Evolutionary conservation across 2,329 filamentous ascomycete genomes (phyloP).

Genomic region (Neonectria magnoliae): DNA sequence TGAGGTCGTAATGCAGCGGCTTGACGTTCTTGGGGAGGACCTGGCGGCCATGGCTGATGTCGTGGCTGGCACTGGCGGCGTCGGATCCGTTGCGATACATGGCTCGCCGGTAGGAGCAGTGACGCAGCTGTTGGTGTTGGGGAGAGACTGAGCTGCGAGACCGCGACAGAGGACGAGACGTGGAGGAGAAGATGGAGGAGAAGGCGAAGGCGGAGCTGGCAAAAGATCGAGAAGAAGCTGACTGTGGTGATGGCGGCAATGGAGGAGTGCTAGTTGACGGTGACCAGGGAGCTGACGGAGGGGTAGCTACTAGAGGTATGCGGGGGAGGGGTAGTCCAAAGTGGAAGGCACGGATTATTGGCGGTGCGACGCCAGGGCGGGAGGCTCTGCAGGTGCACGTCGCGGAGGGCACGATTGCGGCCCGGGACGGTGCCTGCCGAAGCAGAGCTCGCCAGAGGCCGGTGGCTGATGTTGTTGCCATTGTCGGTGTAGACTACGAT

Average conservation of each 20-base stretch:
- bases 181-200: neutral
- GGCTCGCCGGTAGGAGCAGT: constrained; percentile 44
- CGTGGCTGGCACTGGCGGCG: constrained; percentile 36
- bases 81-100: constrained; percentile 43
- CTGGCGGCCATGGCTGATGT: constrained; percentile 65
- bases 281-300: constrained; percentile 14
- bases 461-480: neutral
- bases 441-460: constrained; percentile 13
- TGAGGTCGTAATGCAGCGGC: constrained; percentile 91
- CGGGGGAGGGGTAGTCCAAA: constrained; percentile 40
- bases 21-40: constrained; percentile 92
- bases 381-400: neutral
- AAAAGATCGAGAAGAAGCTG: neutral
- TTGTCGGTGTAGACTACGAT: neutral
- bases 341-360: constrained; percentile 39
- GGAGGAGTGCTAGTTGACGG: neutral
- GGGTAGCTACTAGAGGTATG: constrained; percentile 20
- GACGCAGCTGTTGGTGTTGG: constrained; percentile 38
- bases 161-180: neutral
- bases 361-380: constrained; percentile 18
- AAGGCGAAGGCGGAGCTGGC: neutral
- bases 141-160: constrained; percentile 15
- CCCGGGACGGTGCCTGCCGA: constrained; percentile 7
- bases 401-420: neutral
- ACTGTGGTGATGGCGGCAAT: neutral